A percentile compares a stretch with the other conserved stretches of the same genome.
Evolutionary conservation across 2,329 filamentous ascomycete genomes (phyloP).

Genomic region (Hypoxylon sp.): DNA sequence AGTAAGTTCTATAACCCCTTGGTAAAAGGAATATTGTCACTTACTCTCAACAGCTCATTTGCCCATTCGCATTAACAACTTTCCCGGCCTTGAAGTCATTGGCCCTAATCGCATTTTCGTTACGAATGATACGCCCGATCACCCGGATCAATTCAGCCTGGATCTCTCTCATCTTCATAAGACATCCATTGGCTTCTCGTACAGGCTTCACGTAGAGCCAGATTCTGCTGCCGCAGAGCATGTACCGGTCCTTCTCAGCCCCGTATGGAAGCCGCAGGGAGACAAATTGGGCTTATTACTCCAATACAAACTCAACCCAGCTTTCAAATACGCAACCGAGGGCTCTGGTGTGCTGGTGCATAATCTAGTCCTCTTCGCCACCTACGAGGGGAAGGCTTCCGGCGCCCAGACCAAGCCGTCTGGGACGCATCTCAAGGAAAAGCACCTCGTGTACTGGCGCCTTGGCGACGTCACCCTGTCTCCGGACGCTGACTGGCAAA

Average conservation of each 20-base stretch:
- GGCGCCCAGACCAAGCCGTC: constrained; percentile 83
- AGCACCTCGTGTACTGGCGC: constrained; percentile 84
- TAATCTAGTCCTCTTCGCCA: constrained; percentile 82
- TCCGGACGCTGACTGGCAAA: constrained; percentile 74
- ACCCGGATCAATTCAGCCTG: constrained; percentile 84
- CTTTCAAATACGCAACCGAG: constrained; percentile 62
- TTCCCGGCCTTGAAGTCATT: constrained; percentile 88
- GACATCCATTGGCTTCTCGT: constrained; percentile 89
- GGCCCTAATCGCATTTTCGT: constrained; percentile 95
- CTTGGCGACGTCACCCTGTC: constrained; percentile 80
- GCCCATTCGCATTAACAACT: constrained; percentile 88
- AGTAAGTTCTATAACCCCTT: constrained; percentile 60
- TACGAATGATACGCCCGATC: constrained; percentile 73
- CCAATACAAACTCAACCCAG: constrained; percentile 86
- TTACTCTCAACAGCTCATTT: constrained; percentile 65
- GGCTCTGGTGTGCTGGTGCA: constrained; percentile 71
- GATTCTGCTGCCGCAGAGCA: constrained; percentile 64
- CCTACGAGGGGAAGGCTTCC: constrained; percentile 77
- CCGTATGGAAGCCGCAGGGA: constrained; percentile 86
- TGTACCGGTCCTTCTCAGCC: constrained; percentile 80
- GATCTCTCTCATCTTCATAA: constrained; percentile 80
- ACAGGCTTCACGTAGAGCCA: constrained; percentile 83
- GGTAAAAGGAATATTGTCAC: constrained; percentile 8
- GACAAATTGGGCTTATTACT: constrained; percentile 90
- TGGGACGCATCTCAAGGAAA: constrained; percentile 84